Evolutionary conservation across 768 basidiomycete species (phyloP), one percentile per base, ranked within the genome.

Genomic region (Mycena epipterygia): DNA sequence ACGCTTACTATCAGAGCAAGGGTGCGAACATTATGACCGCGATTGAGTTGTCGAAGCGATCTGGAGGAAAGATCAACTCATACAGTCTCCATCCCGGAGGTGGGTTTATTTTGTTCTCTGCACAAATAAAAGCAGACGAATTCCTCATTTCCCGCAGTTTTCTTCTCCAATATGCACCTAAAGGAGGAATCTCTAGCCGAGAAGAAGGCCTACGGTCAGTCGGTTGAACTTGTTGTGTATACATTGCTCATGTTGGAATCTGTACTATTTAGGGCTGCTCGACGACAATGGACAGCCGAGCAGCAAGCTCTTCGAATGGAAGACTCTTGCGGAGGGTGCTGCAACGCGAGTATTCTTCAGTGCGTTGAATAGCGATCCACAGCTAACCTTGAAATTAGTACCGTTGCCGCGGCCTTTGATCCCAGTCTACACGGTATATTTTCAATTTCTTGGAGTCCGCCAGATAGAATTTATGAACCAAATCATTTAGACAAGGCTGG

Each of bases 271-370:
- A 48, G 64, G 64, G 7, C 13, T 67, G 29, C 23, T 67, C 16
- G 46, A 39, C 44, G 32, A 23, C 11, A 16, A 56, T 1, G 55
- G 55, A 4, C 33, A 27, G 8, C 52, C 64, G 2, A 56, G 0
- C 29, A n/a, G 19, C 19, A n/a, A 65, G 11, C 30, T 1, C 2
- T 29, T 33, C 23, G 7, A 51, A 27, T 67, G 65, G 65, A 67
- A 67, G 56, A 57, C 65, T 5, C 58, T 67, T 23, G n/a, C 41
- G 14, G n/a, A 67, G 46, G 65, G 65, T 7, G 65, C 65, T n/a
- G 65, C 65, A 23, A 67, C 65, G 65, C 59, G 30, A 1, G 65
- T 48, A 13, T 13, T 17, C 17, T 32, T 44, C 42, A 11, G 5
- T 19, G 6, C 42, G 9, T 5, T 44, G 16, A 9, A 9, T 8